Evolutionary conservation across 257 asterid species (phyloP).

Genomic region (Solanum chaucha): DNA sequence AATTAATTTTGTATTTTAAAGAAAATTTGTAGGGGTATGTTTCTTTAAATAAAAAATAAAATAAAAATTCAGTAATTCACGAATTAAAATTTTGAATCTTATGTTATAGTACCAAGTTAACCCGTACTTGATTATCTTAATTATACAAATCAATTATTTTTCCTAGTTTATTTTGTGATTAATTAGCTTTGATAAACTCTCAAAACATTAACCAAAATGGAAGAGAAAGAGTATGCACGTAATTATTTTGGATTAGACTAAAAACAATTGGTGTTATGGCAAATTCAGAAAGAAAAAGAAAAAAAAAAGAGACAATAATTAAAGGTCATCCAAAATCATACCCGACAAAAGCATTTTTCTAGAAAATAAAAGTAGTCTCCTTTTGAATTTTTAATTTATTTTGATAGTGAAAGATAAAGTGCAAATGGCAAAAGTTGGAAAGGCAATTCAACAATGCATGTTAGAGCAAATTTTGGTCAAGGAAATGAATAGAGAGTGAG

Average conservation of each 20-base stretch:
- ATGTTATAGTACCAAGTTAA: background rate
- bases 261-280: background rate
- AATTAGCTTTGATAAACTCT: no score
- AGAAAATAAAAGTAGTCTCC: background rate
- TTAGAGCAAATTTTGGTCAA: background rate
- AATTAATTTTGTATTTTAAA: background rate
- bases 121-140: background rate
- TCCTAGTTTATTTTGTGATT: background rate
- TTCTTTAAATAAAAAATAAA: background rate
- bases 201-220: no score
- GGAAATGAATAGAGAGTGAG: background rate
- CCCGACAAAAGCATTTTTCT: background rate
- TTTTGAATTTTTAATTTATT: background rate
- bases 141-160: background rate
- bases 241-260: background rate
- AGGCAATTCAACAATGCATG: background rate
- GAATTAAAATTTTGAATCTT: background rate
- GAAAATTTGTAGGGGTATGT: background rate
- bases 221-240: background rate
- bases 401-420: background rate
- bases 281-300: no score
- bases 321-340: background rate
- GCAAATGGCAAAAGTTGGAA: background rate
- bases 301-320: background rate
- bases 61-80: background rate